Evolutionary conservation across 2,329 filamentous ascomycete genomes (phyloP), one percentile per base, ranked within the genome.

Genomic region (Fusarium sp.): DNA sequence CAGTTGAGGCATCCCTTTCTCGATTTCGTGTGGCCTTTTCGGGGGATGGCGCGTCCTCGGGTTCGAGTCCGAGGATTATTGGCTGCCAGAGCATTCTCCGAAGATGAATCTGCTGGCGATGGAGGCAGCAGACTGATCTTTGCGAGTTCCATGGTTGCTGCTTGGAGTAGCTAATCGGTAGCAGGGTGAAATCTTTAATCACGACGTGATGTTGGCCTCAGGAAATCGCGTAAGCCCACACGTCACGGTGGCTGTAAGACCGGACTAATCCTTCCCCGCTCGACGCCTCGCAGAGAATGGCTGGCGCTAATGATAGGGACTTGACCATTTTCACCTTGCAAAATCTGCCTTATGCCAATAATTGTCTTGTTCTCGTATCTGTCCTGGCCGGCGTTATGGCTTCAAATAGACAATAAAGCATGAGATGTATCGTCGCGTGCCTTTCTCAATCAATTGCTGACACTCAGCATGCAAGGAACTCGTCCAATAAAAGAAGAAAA

Each of bases 1-100:
- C 75, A 77, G 61, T 70, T 75, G 35, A 75, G 58, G 45, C 75
- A 77, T 6, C 75, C 75, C 5, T 45, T 69, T 59, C 71, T 68
- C 1, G 75, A 75, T 27, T 77, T 77, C 1, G 64, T 72, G 27
- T 74, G 72, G 4, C 72, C 72, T 30, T 67, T 70, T 5, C 72
- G 50, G 0, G 72, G 72, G 5, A 68, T 66, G 22, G 32, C 54
- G 33, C 54, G 32, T 15, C 70, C 63, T 27, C 65, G 65, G 9
- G 58, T 11, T 25, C 27, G 32, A 33, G 22, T 40, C 15, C 17
- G 32, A 2, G n/a, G 43, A 30, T 59, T 58, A 1, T 8, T 50
- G 15, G 25, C 27, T 4, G 64, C 25, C 4, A 60, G 11, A 7
- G 27, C 25, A 12, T 58, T 50, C 7, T 65, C 63, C 1, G 67